Evolutionary conservation across 208 protist genomes (phyloP).

Genomic region (Leishmania amazonensis): DNA sequence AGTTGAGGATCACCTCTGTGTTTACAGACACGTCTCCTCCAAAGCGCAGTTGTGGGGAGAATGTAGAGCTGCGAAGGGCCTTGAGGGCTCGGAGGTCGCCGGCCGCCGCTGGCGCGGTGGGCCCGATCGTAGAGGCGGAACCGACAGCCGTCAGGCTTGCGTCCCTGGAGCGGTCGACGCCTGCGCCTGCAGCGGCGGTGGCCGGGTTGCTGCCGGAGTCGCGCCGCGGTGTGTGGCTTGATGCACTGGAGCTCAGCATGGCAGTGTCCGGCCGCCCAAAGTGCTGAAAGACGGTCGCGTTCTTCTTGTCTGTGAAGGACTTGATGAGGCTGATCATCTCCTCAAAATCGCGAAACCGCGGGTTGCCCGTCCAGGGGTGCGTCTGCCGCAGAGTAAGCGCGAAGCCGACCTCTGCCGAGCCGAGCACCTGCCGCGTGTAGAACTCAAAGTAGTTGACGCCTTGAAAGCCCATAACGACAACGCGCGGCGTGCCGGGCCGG

Average conservation of each 20-base stretch:
- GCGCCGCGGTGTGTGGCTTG: conserved; percentile 3
- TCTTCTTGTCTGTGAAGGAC: conserved; percentile 81
- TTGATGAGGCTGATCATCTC: conserved; percentile 76
- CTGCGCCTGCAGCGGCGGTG: not conserved
- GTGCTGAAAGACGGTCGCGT: conserved; percentile 73
- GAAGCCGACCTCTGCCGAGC: conserved; percentile 62
- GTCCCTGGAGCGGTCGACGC: too few relatives aligned
- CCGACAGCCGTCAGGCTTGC: not conserved
- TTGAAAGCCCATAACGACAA: conserved; percentile 79
- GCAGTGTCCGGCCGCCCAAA: conserved; percentile 49
- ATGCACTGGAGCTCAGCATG: conserved; percentile 12
- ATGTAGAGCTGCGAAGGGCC: conserved; percentile 60
- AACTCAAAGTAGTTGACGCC: conserved; percentile 83
- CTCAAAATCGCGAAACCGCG: conserved; percentile 86
- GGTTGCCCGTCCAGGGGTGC: conserved; percentile 90
- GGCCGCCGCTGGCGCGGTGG: not conserved
- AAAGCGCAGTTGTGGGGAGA: conserved; percentile 89
- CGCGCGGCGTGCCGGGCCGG: conserved; percentile 50
- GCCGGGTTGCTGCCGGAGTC: conserved; percentile 4
- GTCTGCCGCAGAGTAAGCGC: conserved; percentile 74
- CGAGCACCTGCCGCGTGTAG: conserved; percentile 76
- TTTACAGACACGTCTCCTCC: conserved; percentile 89
- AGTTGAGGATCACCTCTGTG: conserved; percentile 89
- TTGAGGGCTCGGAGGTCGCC: conserved; percentile 51
- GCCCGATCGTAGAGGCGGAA: not conserved